Base-by-base conservation (phyloP, 1,284 basidiomycete species). In the Moesziomyces globuligerus region DNA sequence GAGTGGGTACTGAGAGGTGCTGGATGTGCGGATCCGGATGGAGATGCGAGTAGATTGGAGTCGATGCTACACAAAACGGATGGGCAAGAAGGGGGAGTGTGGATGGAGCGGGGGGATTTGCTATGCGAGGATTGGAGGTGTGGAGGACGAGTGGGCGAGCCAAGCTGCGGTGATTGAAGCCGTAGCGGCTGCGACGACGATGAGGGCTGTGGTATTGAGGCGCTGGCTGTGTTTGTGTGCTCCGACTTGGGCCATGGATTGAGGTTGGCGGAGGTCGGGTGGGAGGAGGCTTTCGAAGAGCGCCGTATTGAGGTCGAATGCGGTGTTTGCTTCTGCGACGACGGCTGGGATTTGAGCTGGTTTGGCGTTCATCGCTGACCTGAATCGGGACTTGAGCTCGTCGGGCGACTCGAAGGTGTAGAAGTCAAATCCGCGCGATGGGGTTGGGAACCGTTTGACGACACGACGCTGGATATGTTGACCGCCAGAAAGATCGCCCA, bases 401-500 rank as follows among this genome's bases (percentile, higher is more conserved):
- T 86, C 87, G 85, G 92, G 86, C 17, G 87, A 85, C 73, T 87
- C 86, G 83, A 93, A 93, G 41, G 86, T 85, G 84, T 91, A 93
- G 83, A 92, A 93, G 29, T 84, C 82, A 29, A 89, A 83, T 0
- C 90, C 90, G 25, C 83, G 7, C 15, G 11, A 6, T 10, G 8
- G 34, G 48, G 34, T 38, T 18, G 64, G 64, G 40, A 67, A 72
- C 1, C 55, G 48, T 44, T 72, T 72, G 28, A 45, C 92, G 11
- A 89, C 87, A 82, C 90, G 90, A 18, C 86, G 85, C 0, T 64
- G 39, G 73, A 93, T 89, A 64, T 87, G 85, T 84, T 93, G 91
- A 0, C 92, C 91, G 17, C 91, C 91, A 44, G 88, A 90, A 29
- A 93, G 85, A 82, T 93, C 91, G 54, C 91, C 91, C n/a, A 93